Base-by-base conservation (phyloP, 345 rosid genomes). In the Lepidium sativum region DNA sequence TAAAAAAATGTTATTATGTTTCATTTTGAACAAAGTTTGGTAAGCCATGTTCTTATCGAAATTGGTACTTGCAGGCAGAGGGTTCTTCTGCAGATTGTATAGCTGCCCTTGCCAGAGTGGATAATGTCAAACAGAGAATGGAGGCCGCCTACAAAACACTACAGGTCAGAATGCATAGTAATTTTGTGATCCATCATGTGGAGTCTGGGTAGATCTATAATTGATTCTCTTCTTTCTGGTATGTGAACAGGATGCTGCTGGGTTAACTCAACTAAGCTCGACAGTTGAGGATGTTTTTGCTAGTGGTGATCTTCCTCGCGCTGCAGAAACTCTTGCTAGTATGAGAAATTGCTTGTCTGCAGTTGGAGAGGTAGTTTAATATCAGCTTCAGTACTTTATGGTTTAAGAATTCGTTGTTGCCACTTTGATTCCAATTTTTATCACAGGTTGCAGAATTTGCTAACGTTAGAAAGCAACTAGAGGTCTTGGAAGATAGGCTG, bases 291-390 rank as follows among this genome's bases (percentile, higher is more conserved):
- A 88, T 81, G 97, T 94, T 11, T 94, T 94, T 75, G 89, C 95
- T 35, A 90, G 96, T 10, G 96, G 99, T 2, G 99, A 94, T 79
- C 96, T 94, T 82, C 95, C 97, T 55, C 90, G 88, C 27, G 99
- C 99, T 41, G 99, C 99, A 11, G 97, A 94, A 74, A 94, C 99
- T 62, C 83, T 94, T 87, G 92, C 99, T 60, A 90, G 86, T 77
- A 94, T 94, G 99, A 86, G 92, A 79, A 96, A 88, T 80, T 94
- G 99, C 77, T 71, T 94, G 75, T 86, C 99, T 71, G 99, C 97
- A 54, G 97, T 94, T 11, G 99, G 99, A 13, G 99, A 94, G 96
- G 99, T 89, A 69, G 51, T 59, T 54, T 43, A 17, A 37, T 53
- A 25, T 41, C 37, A 17, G 23, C 43, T 59, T 72, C 9, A 41